Evolutionary conservation across 2,329 filamentous ascomycete genomes (phyloP), one percentile per base, ranked within the genome.

Genomic region (Diaporthe longicolla): DNA sequence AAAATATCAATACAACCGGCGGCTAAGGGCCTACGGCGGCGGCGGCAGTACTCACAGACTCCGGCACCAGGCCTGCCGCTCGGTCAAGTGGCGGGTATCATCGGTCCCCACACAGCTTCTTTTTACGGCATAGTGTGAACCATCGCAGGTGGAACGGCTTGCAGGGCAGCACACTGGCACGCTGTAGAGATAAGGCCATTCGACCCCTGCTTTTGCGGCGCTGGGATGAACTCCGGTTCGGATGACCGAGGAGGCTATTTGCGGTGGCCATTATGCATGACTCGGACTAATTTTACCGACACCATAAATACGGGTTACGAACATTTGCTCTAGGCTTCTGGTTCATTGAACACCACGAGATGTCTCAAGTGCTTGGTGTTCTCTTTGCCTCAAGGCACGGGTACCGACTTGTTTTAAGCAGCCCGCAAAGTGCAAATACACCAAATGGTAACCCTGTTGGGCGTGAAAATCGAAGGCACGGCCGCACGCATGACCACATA

Each of bases 91-190:
- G 21, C 32, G 63, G 63, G 63, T 52, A 52, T 24, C 32, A 40
- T 66, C 15, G 63, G 45, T 52, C 5, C 63, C 63, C 63, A 35
- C 45, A 52, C 21, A 66, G 63, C 63, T 66, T 48, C 63, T 66
- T 66, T 21, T 26, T 66, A 9, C 45, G 63, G 63, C 4, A 50
- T 52, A 66, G 45, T 26, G 13, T 52, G 45, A 35, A 19, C 7
- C 13, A 13, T 5, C 13, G n/a, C 17, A 32, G 40, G 61, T 37
- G 61, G 13, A 13, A 13, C 37, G 10, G 37, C 37, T 40, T 13
- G 37, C 26, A 48, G 40, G 29, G 29, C 29, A 32, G 29, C 29
- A 32, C 29, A 32, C 29, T 32, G 29, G 19, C 59, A n/a, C n/a
- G 32, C 59, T 19, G 15, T n/a, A 19, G 21, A 66, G 63, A 66